Evolutionary conservation across 805 yeast species (phyloP).

Genomic region (Pichia occidentalis): DNA sequence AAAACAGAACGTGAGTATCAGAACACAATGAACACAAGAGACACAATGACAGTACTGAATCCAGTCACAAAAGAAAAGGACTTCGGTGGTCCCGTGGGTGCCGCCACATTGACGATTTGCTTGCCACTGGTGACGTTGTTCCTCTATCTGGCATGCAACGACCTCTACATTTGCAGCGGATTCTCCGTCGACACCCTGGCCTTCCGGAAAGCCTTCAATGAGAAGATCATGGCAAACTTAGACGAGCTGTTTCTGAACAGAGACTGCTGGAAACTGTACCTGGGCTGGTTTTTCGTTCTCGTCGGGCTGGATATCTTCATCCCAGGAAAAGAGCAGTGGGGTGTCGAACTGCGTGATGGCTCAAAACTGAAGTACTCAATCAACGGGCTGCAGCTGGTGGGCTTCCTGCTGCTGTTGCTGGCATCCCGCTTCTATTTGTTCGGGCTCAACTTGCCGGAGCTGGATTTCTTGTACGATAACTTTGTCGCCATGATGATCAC

Average conservation of each 20-base stretch:
- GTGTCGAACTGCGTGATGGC: constrained; percentile 73
- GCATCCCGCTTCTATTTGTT: constrained; percentile 47
- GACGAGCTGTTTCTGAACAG: constrained; percentile 34
- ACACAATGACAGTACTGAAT: constrained; percentile 36
- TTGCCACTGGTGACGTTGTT: constrained; percentile 58
- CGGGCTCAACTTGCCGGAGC: constrained; percentile 53
- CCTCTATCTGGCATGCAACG: constrained; percentile 58
- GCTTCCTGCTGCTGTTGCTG: constrained; percentile 34
- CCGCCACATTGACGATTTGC: constrained; percentile 54
- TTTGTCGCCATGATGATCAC: constrained; percentile 58
- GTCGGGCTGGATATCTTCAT: constrained; percentile 56
- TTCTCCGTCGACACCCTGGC: constrained; percentile 35
- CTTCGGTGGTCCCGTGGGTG: constrained; percentile 76
- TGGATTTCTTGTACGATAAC: constrained; percentile 67
- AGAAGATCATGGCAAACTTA: constrained; percentile 18
- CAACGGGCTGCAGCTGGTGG: constrained; percentile 63
- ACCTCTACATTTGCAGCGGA: constrained; percentile 47
- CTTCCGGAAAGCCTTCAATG: constrained; percentile 22
- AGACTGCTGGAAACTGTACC: constrained; percentile 56
- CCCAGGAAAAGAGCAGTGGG: constrained; percentile 71
- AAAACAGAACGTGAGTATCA: no score
- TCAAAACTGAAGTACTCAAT: constrained; percentile 64
- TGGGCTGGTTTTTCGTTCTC: constrained; percentile 65
- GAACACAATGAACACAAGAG: no score
- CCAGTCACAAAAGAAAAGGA: constrained; percentile 69